These are phyloP conservation scores for Podospora bellae-mahoneyi DNA, from an alignment of 495 filamentous ascomycete species.

Conservation along the genomic window DNA sequence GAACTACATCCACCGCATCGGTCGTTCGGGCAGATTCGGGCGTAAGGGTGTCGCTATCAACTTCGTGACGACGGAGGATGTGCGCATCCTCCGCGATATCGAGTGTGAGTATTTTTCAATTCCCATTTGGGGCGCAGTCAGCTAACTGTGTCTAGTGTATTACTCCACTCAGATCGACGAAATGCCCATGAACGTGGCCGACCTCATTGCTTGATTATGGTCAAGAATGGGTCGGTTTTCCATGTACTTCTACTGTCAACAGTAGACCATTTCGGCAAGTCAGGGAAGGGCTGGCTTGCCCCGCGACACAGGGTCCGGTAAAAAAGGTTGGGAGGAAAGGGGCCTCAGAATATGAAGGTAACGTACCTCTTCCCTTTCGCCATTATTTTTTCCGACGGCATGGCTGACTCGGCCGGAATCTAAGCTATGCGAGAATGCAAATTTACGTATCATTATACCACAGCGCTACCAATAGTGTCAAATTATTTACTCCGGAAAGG, in stretches of 20 bases:
- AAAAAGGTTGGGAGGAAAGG: constrained; percentile 20
- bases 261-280: not conserved
- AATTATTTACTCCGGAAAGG: not conserved
- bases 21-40: constrained; percentile 97
- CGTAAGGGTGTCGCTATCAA: constrained; percentile 99
- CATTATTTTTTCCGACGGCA: not conserved
- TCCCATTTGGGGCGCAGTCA: not conserved
- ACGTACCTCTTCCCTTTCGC: not conserved
- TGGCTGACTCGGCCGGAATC: not conserved
- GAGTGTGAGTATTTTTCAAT: constrained; percentile 51
- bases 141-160: constrained; percentile 48
- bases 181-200: constrained; percentile 84
- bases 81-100: constrained; percentile 98
- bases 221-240: not conserved
- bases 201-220: constrained; percentile 50
- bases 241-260: not conserved
- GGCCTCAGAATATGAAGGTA: constrained; percentile 17
- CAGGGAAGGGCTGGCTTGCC: not conserved
- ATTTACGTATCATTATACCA: not conserved
- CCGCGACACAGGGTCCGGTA: constrained; percentile 5
- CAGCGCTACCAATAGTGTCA: not conserved
- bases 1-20: constrained; percentile 99
- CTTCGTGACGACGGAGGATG: constrained; percentile 98
- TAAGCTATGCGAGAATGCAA: not conserved
- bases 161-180: constrained; percentile 80